A percentile compares a stretch with the other conserved stretches of the same genome.
phyloP scores from a whole-genome alignment of 2,329 filamentous ascomycete species.

The Paecilomyces niveus region DNA sequence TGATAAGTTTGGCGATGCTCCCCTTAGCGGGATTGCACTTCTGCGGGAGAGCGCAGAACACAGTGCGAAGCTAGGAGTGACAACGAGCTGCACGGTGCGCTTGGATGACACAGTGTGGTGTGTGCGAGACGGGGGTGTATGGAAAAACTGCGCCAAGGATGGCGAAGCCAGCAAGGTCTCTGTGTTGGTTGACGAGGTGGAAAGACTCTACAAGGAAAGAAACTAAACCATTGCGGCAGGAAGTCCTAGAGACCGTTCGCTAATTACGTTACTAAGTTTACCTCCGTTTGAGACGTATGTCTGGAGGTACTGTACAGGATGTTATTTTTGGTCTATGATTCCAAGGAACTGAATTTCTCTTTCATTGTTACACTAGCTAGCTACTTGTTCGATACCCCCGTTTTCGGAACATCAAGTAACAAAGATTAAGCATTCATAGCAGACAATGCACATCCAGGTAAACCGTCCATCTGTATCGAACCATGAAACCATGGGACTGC shows the following conservation, averaged over 20 bases:
- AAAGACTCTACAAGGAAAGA: conserved; percentile 54
- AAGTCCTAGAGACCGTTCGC: not conserved
- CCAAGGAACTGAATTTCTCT: not conserved
- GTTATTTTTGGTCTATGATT: not conserved
- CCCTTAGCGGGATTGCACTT: conserved; percentile 41
- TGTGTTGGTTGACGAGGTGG: conserved; percentile 69
- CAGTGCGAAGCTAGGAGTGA: conserved; percentile 54
- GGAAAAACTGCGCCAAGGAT: conserved; percentile 69
- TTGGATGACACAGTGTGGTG: conserved; percentile 76
- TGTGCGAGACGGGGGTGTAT: conserved; percentile 69
- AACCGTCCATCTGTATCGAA: too few species aligned
- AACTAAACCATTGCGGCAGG: conserved; percentile 12
- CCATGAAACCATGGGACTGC: not conserved
- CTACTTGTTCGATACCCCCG: not conserved
- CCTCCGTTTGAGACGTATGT: not conserved
- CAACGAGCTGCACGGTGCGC: conserved; percentile 69
- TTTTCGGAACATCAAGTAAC: not conserved
- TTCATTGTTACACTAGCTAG: too few species aligned
- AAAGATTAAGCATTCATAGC: not conserved
- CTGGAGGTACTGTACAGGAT: not conserved
- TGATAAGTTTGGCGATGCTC: conserved; percentile 55
- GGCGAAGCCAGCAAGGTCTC: conserved; percentile 42
- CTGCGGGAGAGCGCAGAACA: conserved; percentile 45
- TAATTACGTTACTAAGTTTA: not conserved
- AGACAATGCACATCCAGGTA: not conserved